phyloP scores from a whole-genome alignment of 2,329 filamentous ascomycete species.

The Helicocarpus griseus region DNA sequence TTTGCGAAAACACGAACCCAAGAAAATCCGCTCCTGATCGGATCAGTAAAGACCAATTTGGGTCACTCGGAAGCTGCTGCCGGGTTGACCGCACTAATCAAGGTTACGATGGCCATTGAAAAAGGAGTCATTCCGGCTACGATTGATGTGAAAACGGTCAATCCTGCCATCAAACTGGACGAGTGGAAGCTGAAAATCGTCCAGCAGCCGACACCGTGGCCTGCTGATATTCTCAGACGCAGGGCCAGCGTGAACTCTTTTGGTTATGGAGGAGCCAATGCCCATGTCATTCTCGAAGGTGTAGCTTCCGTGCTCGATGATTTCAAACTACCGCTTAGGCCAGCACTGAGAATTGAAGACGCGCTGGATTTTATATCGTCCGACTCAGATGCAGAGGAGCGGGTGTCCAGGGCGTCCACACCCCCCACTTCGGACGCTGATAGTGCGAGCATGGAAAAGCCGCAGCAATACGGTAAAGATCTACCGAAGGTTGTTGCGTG shows the following conservation, averaged over 20 bases:
- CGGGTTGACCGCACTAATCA: constrained; percentile 23
- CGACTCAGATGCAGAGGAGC: no score
- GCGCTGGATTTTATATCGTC: no score
- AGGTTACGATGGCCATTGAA: constrained; percentile 20
- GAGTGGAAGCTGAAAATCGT: no score
- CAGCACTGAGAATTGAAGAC: no score
- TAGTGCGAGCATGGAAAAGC: no score
- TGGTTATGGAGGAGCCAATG: constrained; percentile 23
- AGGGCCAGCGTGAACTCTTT: constrained; percentile 20
- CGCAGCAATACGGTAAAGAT: no score
- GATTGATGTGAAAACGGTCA: constrained; percentile 16
- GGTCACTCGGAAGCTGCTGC: constrained; percentile 20
- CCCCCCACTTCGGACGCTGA: no score
- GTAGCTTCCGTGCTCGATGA: no score
- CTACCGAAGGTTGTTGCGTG: no score
- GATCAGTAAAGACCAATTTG: constrained; percentile 26
- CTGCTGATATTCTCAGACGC: constrained; percentile 16
- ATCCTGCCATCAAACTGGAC: no score
- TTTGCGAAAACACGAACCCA: constrained; percentile 6
- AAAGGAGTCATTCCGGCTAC: constrained; percentile 19
- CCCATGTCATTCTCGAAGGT: constrained; percentile 18
- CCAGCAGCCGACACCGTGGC: constrained; percentile 18
- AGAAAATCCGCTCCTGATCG: constrained; percentile 12
- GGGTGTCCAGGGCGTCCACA: no score
- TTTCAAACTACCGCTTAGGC: no score